A percentile compares a stretch with the other conserved stretches of the same genome.
These are phyloP conservation scores for Candida multigemmis DNA, from an alignment of 805 yeast genomes.

Conservation along the genomic window DNA sequence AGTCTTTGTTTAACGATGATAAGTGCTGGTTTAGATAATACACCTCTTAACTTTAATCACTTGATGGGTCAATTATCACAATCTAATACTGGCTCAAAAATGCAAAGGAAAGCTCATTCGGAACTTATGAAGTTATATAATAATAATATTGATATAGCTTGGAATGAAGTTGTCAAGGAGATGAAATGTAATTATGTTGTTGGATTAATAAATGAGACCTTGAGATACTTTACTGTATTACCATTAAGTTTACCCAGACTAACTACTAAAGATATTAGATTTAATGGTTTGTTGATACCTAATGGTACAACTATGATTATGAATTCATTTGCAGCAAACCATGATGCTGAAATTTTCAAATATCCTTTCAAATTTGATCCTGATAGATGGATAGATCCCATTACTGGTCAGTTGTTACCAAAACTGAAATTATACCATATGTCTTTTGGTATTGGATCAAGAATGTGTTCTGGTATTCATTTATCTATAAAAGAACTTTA, in stretches of 20 bases:
- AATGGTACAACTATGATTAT: slow-evolving; percentile 45
- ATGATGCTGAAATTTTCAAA: slow-evolving; percentile 38
- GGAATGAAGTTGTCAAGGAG: slow-evolving; percentile 15
- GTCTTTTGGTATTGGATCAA: slow-evolving; percentile 61
- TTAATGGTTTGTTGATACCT: slow-evolving; percentile 39
- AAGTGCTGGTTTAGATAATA: slow-evolving; percentile 72
- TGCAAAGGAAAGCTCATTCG: slow-evolving; percentile 36
- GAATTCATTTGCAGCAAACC: slow-evolving; percentile 68
- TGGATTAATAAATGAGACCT: slow-evolving; percentile 56
- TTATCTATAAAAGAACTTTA: slow-evolving; percentile 63
- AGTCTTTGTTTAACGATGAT: slow-evolving; percentile 68
- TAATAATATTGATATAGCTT: slow-evolving; percentile 20
- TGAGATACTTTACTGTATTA: slow-evolving; percentile 54
- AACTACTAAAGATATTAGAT: slow-evolving; percentile 42
- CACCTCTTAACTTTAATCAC: slow-evolving; percentile 54
- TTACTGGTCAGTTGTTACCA: slow-evolving; percentile 7
- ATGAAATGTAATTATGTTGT: slow-evolving; percentile 38
- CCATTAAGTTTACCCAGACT: slow-evolving; percentile 61
- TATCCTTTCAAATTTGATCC: slow-evolving; percentile 44
- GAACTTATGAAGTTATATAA: slow-evolving; percentile 29
- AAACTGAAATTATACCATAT: slow-evolving; percentile 23
- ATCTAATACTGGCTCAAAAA: slow-evolving; percentile 14
- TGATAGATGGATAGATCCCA: slow-evolving; percentile 37
- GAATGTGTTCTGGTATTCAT: slow-evolving; percentile 65
- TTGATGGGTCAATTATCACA: slow-evolving; percentile 46